A percentile compares a stretch with the other conserved stretches of the same genome.
Evolutionary conservation across 75 land plant genomes (phyloP).

Genomic region (Cunninghamia lanceolata): DNA sequence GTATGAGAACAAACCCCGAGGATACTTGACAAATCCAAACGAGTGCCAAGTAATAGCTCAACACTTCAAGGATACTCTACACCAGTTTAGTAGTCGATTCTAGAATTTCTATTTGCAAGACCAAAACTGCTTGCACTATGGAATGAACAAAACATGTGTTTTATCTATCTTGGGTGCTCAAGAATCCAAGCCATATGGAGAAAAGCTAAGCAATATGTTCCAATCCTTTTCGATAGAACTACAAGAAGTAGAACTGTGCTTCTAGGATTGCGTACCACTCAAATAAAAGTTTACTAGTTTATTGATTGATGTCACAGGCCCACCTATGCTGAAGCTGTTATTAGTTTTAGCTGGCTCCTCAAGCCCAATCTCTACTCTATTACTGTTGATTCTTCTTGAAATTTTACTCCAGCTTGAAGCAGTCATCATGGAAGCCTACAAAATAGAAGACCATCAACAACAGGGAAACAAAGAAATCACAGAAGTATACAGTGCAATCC

Average conservation of each 20-base stretch:
- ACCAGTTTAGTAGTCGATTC: not conserved
- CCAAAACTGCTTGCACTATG: not conserved
- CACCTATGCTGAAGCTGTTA: no score
- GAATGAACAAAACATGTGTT: not conserved
- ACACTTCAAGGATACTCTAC: not conserved
- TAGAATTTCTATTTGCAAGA: not conserved
- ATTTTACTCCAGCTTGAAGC: not conserved
- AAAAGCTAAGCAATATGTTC: no score
- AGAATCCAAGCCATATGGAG: no score
- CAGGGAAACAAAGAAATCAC: not conserved
- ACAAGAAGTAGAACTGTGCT: not conserved
- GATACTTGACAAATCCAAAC: not conserved
- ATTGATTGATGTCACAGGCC: no score
- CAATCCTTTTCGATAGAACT: no score
- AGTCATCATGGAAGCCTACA: not conserved
- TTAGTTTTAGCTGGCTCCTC: not conserved
- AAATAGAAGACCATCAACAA: no score
- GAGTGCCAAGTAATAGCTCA: not conserved
- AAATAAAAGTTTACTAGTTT: no score
- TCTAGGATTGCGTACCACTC: not conserved
- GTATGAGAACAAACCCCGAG: not conserved
- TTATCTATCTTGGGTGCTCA: not conserved
- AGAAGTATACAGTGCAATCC: not conserved
- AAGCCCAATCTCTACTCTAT: not conserved
- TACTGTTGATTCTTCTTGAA: not conserved